phyloP scores from a whole-genome alignment of 768 basidiomycete species.

The Suillus bovinus region DNA sequence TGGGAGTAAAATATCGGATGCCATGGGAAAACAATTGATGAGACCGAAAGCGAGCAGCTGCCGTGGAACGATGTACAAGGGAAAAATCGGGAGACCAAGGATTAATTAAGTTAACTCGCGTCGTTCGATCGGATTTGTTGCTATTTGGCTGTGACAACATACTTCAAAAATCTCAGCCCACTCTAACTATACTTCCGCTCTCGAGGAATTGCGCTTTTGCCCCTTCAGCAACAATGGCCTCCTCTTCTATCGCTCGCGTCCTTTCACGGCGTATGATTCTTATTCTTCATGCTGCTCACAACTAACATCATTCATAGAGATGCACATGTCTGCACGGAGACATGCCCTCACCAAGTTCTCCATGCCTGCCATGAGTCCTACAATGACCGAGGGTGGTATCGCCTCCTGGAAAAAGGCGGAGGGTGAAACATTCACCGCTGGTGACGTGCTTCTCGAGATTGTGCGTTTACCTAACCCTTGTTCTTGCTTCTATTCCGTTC shows the following conservation, averaged over 20 bases:
- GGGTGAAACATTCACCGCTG: slow-evolving; percentile 84
- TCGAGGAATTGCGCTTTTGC: slow-evolving; percentile 23
- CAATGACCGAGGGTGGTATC: slow-evolving; percentile 99
- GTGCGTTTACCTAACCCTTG: slow-evolving; percentile 44
- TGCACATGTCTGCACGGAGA: slow-evolving; percentile 80
- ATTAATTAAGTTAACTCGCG: neutral
- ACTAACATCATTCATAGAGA: slow-evolving; percentile 44
- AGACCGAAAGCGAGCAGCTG: slow-evolving; percentile 6
- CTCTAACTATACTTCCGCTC: slow-evolving; percentile 20
- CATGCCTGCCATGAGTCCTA: slow-evolving; percentile 99
- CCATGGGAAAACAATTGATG: slow-evolving; percentile 24
- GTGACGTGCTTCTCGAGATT: slow-evolving; percentile 96
- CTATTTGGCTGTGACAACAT: slow-evolving; percentile 36
- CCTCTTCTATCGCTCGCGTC: slow-evolving; percentile 58
- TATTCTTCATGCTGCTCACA: slow-evolving; percentile 5
- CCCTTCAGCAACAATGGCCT: slow-evolving; percentile 48
- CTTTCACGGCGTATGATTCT: slow-evolving; percentile 60
- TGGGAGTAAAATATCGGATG: slow-evolving; percentile 53
- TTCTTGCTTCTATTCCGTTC: slow-evolving; percentile 11
- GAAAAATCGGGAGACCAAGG: slow-evolving; percentile 15
- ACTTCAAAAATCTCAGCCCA: slow-evolving; percentile 32
- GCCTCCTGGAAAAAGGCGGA: slow-evolving; percentile 97
- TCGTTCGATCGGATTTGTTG: slow-evolving; percentile 22
- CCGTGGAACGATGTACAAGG: slow-evolving; percentile 8
- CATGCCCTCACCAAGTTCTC: slow-evolving; percentile 84